A percentile compares a stretch with the other conserved stretches of the same genome.
Conservation (phyloP, 1,139 yeast species). For the Blastobotrys malaysiensis region DNA sequence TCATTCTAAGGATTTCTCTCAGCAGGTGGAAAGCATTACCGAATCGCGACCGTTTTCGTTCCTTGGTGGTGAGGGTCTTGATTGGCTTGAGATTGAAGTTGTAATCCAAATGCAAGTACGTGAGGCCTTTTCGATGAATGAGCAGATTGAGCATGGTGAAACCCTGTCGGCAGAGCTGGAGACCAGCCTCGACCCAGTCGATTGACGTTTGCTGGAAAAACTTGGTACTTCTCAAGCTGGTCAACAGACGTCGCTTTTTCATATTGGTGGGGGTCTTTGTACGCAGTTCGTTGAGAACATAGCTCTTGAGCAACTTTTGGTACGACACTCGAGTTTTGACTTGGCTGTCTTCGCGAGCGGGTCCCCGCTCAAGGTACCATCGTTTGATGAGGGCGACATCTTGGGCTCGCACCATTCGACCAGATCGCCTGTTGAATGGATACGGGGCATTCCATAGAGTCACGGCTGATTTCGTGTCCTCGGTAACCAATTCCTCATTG, state of each 20-base stretch:
- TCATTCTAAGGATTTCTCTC: constrained; percentile 76
- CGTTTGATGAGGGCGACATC: constrained; percentile 80
- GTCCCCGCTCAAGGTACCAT: constrained; percentile 52
- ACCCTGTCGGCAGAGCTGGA: constrained; percentile 90
- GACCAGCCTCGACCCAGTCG: constrained; percentile 98
- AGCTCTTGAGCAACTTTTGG: constrained; percentile 73
- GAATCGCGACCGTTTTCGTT: constrained; percentile 89
- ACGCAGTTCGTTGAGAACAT: constrained; percentile 63
- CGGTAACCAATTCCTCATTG: constrained; percentile 41
- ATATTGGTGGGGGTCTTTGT: constrained; percentile 38
- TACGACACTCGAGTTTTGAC: constrained; percentile 79
- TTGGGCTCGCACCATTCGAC: constrained; percentile 72
- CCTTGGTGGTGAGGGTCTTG: constrained; percentile 92
- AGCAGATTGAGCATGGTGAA: constrained; percentile 86
- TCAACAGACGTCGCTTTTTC: constrained; percentile 55
- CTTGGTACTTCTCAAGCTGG: constrained; percentile 67
- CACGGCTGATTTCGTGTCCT: constrained; percentile 49
- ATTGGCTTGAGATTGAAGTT: constrained; percentile 96
- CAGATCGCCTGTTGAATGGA: constrained; percentile 76
- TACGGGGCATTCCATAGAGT: constrained; percentile 72
- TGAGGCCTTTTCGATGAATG: constrained; percentile 86
- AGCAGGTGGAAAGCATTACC: constrained; percentile 95
- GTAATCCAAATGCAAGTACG: constrained; percentile 89
- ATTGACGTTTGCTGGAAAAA: constrained; percentile 87
- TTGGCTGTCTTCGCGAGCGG: constrained; percentile 41